Conservation (phyloP, 768 basidiomycete species). For the Scleroderma citrinum region DNA sequence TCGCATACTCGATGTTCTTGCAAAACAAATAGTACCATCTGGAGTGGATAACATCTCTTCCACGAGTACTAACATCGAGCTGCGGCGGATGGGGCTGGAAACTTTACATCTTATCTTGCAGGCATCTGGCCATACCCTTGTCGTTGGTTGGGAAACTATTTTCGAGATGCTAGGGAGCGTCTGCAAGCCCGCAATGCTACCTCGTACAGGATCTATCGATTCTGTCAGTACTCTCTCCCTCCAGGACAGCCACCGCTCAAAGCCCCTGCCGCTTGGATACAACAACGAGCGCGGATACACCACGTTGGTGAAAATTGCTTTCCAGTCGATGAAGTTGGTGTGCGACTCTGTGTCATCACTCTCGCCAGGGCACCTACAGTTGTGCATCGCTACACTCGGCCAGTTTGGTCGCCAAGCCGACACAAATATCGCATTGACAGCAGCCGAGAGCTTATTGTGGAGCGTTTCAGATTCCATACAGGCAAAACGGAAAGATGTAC, state of each 20-base stretch:
- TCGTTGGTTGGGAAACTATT: constrained; percentile 90
- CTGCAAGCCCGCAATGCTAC: constrained; percentile 50
- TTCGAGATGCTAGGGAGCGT: constrained; percentile 91
- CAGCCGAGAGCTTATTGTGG: constrained; percentile 91
- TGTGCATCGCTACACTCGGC: constrained; percentile 87
- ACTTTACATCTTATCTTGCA: constrained; percentile 88
- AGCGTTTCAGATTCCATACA: constrained; percentile 95
- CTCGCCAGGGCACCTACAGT: constrained; percentile 71
- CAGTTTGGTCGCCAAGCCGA: constrained; percentile 90
- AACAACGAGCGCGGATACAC: constrained; percentile 65
- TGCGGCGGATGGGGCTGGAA: constrained; percentile 84
- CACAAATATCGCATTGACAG: constrained; percentile 93
- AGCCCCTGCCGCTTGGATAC: constrained; percentile 48
- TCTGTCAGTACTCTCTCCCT: constrained; percentile 38
- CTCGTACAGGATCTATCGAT: constrained; percentile 35
- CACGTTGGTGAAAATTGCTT: constrained; percentile 83
- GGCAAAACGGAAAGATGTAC: constrained; percentile 61
- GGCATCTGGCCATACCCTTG: constrained; percentile 83
- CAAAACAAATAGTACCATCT: constrained; percentile 61
- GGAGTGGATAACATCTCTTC: constrained; percentile 35
- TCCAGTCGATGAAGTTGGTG: constrained; percentile 89
- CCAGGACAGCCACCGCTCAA: constrained; percentile 31
- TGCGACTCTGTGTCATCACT: constrained; percentile 88
- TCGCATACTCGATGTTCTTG: constrained; percentile 80
- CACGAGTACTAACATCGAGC: constrained; percentile 55